Evolutionary conservation across 2,329 filamentous ascomycete species (phyloP), one percentile per base, ranked within the genome.

Genomic region (Cyclaneusma minus): DNA sequence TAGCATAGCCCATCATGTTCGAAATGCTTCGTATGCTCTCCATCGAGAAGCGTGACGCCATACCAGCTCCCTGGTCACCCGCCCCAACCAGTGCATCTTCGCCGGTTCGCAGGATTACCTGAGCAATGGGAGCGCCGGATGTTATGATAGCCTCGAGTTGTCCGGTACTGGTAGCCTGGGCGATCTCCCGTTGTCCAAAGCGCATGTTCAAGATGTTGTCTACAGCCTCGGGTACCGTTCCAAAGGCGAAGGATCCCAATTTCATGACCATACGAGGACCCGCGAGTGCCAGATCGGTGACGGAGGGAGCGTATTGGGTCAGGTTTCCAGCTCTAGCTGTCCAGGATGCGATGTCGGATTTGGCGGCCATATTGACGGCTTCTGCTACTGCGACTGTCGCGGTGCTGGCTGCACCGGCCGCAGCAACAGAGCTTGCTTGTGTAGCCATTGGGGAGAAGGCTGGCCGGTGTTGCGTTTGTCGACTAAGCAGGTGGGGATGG

Each of bases 1-100:
- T 91, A 22, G 84, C 63, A 51, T 95, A 98, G 41, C 73, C 79
- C 51, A 95, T 85, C 31, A 95, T 71, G 34, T 81, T 84, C 22
- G 82, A 80, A 22, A 94, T 61, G 22, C 79, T 83, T 44, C 75
- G 69, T 2, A 62, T 57, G 13, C 67, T 55, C 38, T 74, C 69
- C 35, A 69, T 48, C 5, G 67, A 62, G 34, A 74, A 58, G 16
- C 56, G 56, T 5, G 62, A 58, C 29, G 52, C 44, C 30, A 59
- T 34, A 15, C 51, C 48, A 17, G 47, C 40, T 13, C 52, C 48
- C 30, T 59, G 54, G 24, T 55, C 51, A 20, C 55, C 51, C 16
- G 51, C 45, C 13, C 54, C 49, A n/a, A 54, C 27, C 16, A 47
- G 30, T 26, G 39, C 39, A 21, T 41, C 41, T 12, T 38, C 29